A percentile compares a stretch with the other conserved stretches of the same genome.
phyloP scores from a whole-genome alignment of 306 rosid species.

The Lathyrus tuberosus region DNA sequence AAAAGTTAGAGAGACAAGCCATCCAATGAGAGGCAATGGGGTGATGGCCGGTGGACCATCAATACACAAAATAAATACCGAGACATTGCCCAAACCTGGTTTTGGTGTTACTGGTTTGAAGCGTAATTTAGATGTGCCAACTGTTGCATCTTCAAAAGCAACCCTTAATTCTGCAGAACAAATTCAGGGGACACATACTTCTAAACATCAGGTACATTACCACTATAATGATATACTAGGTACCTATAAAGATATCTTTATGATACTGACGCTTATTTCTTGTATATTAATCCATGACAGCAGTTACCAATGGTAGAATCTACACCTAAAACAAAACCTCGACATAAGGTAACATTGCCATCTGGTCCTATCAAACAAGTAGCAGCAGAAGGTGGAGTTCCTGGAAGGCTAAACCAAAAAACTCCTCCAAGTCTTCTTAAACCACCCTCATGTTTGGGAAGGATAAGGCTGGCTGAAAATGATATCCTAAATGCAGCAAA shows the following conservation, averaged over 20 bases:
- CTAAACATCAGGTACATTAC: conserved; percentile 72
- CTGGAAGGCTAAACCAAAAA: conserved; percentile 63
- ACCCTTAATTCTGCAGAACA: conserved; percentile 59
- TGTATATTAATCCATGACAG: conserved; percentile 18
- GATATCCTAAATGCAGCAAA: conserved; percentile 56
- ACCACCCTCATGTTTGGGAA: conserved; percentile 57
- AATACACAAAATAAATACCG: conserved; percentile 52
- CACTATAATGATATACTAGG: conserved; percentile 8
- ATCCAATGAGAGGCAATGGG: conserved; percentile 70
- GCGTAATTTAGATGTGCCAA: conserved; percentile 58
- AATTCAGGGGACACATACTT: conserved; percentile 52
- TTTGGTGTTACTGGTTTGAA: conserved; percentile 51
- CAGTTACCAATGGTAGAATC: conserved; percentile 63
- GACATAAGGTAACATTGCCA: conserved; percentile 55
- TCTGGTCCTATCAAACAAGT: conserved; percentile 60
- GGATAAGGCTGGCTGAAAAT: conserved; percentile 54
- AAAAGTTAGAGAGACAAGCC: conserved; percentile 65
- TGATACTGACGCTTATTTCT: conserved; percentile 9
- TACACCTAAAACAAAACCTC: conserved; percentile 63
- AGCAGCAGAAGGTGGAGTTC: conserved; percentile 61
- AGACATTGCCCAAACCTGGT: conserved; percentile 62
- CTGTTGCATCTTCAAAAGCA: conserved; percentile 52
- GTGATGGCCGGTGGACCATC: conserved; percentile 50
- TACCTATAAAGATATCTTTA: conserved; percentile 15
- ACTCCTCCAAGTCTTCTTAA: conserved; percentile 62